Conservation (phyloP, 208 protist species). For the Acanthamoeba divionensis region DNA sequence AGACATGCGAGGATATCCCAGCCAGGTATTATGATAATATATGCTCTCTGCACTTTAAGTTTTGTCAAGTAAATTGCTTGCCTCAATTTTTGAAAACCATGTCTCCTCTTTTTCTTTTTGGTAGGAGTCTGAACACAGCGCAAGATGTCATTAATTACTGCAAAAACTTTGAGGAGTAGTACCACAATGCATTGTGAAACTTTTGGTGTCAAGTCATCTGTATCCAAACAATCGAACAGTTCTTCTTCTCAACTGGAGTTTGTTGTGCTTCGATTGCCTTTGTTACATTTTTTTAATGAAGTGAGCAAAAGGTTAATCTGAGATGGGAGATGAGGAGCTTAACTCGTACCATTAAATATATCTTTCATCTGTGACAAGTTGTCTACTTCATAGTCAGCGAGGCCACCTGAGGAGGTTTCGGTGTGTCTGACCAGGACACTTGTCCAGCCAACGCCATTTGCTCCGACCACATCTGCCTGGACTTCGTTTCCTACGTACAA, state of each 20-base stretch:
- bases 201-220: too few relatives aligned
- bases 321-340: too few relatives aligned
- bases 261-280: neutral
- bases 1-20: neutral
- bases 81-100: too few relatives aligned
- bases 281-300: neutral
- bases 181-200: too few relatives aligned
- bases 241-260: neutral
- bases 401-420: neutral
- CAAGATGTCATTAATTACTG: neutral
- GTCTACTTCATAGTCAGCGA: slow-evolving; percentile 9
- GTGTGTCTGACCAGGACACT: slow-evolving; percentile 6
- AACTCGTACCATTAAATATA: too few relatives aligned
- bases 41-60: neutral
- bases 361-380: neutral
- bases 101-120: neutral
- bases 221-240: too few relatives aligned
- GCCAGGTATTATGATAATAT: neutral
- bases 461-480: neutral
- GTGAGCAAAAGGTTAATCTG: too few relatives aligned
- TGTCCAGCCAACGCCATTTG: slow-evolving; percentile 25
- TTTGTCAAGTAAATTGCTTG: neutral
- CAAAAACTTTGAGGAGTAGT: neutral
- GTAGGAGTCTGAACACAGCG: neutral
- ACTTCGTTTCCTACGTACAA: slow-evolving; percentile 23